Base-by-base conservation (phyloP, 371 early-diverging fungal genomes). In the Cladochytrium tenue region DNA sequence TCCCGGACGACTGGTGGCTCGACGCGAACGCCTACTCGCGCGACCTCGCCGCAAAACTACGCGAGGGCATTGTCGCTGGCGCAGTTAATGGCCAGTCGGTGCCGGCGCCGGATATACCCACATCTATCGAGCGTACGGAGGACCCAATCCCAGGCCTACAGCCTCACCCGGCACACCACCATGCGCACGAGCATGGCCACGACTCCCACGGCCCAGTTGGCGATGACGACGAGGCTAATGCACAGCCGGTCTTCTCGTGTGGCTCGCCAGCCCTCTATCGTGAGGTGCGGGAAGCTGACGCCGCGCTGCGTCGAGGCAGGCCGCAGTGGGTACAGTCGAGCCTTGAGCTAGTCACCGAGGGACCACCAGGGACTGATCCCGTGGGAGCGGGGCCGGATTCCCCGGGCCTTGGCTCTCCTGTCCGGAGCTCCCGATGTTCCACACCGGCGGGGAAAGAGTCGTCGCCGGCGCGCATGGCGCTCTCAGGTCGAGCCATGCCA, bases 401-500 rank as follows among this genome's bases (percentile, higher is more conserved):
- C n/a, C n/a, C n/a, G n/a, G 20, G 43, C 25, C 55, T 17, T 25
- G n/a, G 1, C 28, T 55, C 1, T 31, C 26, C n/a, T 58, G 32
- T 2, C 26, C 35, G 1, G 36, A 26, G 30, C 52, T 65, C 20
- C 26, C 17, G 5, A 60, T 67, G n/a, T n/a, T n/a, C n/a, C n/a
- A n/a, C n/a, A n/a, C n/a, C n/a, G n/a, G n/a, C n/a, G n/a, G n/a
- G n/a, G n/a, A n/a, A n/a, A n/a, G n/a, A n/a, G n/a, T n/a, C n/a
- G n/a, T n/a, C n/a, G n/a, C n/a, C n/a, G n/a, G n/a, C n/a, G n/a
- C n/a, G n/a, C n/a, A n/a, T n/a, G n/a, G n/a, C n/a, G n/a, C n/a
- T n/a, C 32, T 25, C 32, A 27, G 74, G 74, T 4, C 53, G 65
- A 34, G 36, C 71, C n/a, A 43, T 70, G 20, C 63, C 52, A 2